Conservation (phyloP, 208 protist genomes). For the Kentomonas sorsogonicus region DNA sequence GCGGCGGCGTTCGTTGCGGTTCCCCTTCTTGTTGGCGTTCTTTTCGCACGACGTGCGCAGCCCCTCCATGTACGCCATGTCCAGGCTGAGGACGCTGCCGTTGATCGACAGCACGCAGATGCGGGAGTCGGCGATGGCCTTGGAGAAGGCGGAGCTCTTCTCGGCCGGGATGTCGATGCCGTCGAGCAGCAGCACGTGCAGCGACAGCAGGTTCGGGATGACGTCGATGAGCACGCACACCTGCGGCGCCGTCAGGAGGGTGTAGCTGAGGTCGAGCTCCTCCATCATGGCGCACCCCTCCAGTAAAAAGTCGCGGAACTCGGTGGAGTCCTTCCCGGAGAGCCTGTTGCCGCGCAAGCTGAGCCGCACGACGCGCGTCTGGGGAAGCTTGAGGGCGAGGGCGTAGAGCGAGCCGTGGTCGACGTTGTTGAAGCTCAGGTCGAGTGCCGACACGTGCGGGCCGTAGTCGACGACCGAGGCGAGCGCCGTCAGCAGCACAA, state of each 20-base stretch:
- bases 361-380: slow-evolving; percentile 40
- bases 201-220: slow-evolving; percentile 35
- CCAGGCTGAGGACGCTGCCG: slow-evolving; percentile 15
- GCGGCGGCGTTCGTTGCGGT: background rate
- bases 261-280: slow-evolving; percentile 77
- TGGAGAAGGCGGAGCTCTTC: slow-evolving; percentile 33
- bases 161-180: slow-evolving; percentile 35
- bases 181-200: slow-evolving; percentile 66
- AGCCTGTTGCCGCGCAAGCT: slow-evolving; percentile 75
- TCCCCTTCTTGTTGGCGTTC: slow-evolving; percentile 8
- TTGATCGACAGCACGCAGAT: slow-evolving; percentile 47
- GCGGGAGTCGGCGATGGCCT: slow-evolving; percentile 37
- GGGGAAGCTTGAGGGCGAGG: slow-evolving; percentile 38
- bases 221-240: slow-evolving; percentile 51
- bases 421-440: slow-evolving; percentile 73
- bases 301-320: slow-evolving; percentile 64
- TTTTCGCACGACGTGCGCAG: slow-evolving; percentile 17
- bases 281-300: slow-evolving; percentile 44
- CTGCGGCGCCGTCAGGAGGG: slow-evolving; percentile 37
- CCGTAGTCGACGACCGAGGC: slow-evolving; percentile 10
- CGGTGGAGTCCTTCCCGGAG: slow-evolving; percentile 18
- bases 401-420: slow-evolving; percentile 30
- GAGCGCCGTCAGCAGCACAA: slow-evolving; percentile 52
- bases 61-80: slow-evolving; percentile 22
- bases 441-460: slow-evolving; percentile 23